Conservation (phyloP, 2,329 filamentous ascomycete genomes). For the Cladophialophora chaetospira region DNA sequence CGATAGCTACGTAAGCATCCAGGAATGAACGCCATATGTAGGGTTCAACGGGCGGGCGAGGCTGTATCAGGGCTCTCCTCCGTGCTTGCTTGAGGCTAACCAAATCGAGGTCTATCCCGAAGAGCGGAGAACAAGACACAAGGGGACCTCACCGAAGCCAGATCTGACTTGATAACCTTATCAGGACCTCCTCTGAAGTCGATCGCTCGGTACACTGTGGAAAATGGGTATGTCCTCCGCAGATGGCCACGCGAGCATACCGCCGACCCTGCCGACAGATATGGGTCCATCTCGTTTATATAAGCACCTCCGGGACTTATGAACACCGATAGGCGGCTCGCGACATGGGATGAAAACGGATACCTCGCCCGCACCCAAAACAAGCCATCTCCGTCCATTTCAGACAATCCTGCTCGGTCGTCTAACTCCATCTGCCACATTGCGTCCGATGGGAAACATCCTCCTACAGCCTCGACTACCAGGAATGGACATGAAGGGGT, state of each 20-base stretch:
- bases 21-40: neutral
- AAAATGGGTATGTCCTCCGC: neutral
- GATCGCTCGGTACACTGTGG: neutral
- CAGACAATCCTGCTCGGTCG: neutral
- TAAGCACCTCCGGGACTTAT: neutral
- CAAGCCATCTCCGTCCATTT: neutral
- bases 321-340: neutral
- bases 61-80: neutral
- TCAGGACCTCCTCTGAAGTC: neutral
- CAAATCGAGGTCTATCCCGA: conserved; percentile 2
- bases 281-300: neutral
- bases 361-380: neutral
- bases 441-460: neutral
- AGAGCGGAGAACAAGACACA: conserved; percentile 2
- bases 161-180: neutral
- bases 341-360: neutral
- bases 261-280: neutral
- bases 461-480: neutral
- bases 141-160: neutral
- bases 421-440: neutral
- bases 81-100: neutral
- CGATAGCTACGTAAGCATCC: neutral
- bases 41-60: neutral
- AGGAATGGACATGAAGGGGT: too few relatives aligned
- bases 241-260: neutral